Conservation (phyloP, 2,329 filamentous ascomycete species). For the Ophiognomonia clavigignenti-juglandacearum region DNA sequence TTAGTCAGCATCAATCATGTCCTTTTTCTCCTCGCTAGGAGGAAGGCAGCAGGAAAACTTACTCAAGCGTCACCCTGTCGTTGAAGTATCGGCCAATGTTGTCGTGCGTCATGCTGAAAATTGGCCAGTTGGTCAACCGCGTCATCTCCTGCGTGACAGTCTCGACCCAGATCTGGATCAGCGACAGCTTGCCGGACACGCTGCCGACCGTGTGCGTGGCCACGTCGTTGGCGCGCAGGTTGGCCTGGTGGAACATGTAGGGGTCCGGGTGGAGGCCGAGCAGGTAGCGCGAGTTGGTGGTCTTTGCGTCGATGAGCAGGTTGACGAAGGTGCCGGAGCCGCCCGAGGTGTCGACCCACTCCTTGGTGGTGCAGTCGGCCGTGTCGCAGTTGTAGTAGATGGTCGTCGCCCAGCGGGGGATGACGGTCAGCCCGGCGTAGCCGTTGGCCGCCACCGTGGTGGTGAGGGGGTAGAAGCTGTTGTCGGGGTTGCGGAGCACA, state of each 20-base stretch:
- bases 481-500: slow-evolving; percentile 45
- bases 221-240: slow-evolving; percentile 47
- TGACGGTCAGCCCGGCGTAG: slow-evolving; percentile 49
- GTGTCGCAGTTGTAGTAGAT: slow-evolving; percentile 63
- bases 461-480: slow-evolving; percentile 50
- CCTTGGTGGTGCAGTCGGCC: slow-evolving; percentile 48
- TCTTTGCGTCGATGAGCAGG: slow-evolving; percentile 45
- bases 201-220: slow-evolving; percentile 42
- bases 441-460: slow-evolving; percentile 47
- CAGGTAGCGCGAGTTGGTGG: slow-evolving; percentile 51
- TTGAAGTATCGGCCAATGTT: slow-evolving; percentile 47
- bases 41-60: slow-evolving; percentile 3
- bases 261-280: slow-evolving; percentile 50
- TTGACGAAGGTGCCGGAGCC: slow-evolving; percentile 48
- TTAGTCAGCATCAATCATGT: background rate
- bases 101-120: slow-evolving; percentile 52
- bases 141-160: slow-evolving; percentile 47
- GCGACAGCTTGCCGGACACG: slow-evolving; percentile 39
- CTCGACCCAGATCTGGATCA: slow-evolving; percentile 55
- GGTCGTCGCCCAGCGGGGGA: slow-evolving; percentile 55
- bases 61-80: slow-evolving; percentile 47
- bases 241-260: slow-evolving; percentile 64
- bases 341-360: slow-evolving; percentile 56
- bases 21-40: too few relatives aligned
- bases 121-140: slow-evolving; percentile 43